phyloP scores from a whole-genome alignment of 306 rosid species.

The Dicorynia guianensis region DNA sequence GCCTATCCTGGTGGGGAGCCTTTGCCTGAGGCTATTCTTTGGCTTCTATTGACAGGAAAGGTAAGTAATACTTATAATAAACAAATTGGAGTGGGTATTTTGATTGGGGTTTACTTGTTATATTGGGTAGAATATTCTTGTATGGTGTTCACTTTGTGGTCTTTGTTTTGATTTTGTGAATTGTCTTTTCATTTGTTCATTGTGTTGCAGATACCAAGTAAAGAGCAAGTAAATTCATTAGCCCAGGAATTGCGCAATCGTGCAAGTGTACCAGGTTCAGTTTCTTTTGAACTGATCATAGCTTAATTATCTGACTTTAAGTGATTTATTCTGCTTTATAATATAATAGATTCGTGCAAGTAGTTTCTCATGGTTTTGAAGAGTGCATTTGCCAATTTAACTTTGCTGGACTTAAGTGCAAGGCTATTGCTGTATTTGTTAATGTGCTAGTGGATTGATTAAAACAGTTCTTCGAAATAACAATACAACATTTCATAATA shows the following conservation, averaged over 20 bases:
- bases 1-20: conserved; percentile 95
- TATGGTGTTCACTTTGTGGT: conserved; percentile 25
- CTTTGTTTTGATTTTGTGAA: conserved; percentile 12
- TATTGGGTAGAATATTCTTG: conserved; percentile 6
- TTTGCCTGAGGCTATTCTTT: conserved; percentile 88
- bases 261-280: conserved; percentile 86
- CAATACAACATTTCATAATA: neutral
- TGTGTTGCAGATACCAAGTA: conserved; percentile 78
- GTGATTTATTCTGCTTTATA: conserved; percentile 22
- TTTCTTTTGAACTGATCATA: conserved; percentile 30
- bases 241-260: conserved; percentile 82
- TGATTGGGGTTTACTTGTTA: conserved; percentile 20
- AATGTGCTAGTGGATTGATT: neutral
- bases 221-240: conserved; percentile 88
- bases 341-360: conserved; percentile 3
- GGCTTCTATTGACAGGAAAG: conserved; percentile 97
- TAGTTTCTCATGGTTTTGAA: conserved; percentile 9
- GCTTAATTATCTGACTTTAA: conserved; percentile 31
- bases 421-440: conserved; percentile 11
- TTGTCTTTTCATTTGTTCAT: conserved; percentile 22
- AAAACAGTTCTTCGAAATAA: neutral
- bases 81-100: conserved; percentile 28
- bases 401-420: conserved; percentile 9
- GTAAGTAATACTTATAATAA: conserved; percentile 47
- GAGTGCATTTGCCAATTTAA: conserved; percentile 5